phyloP scores from a whole-genome alignment of 208 protist species.

The Plasmodiophora brassicae region DNA sequence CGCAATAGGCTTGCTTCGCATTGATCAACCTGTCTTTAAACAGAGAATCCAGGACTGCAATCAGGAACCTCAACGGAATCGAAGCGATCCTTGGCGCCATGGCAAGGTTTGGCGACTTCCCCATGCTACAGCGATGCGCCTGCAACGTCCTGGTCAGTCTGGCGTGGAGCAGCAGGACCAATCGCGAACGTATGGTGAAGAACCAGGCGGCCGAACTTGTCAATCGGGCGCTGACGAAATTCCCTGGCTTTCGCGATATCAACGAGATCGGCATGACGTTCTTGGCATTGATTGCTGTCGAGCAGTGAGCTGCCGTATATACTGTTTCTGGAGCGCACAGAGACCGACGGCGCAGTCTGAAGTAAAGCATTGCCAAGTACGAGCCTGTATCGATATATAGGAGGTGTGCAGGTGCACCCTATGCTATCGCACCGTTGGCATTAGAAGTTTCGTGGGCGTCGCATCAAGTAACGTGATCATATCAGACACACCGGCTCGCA shows the following conservation, averaged over 20 bases:
- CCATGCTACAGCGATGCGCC: conserved; percentile 3
- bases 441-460: too few species aligned
- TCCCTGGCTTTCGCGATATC: neutral
- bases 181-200: neutral
- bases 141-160: conserved; percentile 16
- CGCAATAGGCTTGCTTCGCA: conserved; percentile 9
- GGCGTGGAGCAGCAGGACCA: neutral
- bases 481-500: too few species aligned
- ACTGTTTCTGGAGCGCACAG: too few species aligned
- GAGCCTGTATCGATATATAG: too few species aligned
- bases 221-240: neutral
- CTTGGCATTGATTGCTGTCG: neutral
- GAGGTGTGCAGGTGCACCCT: too few species aligned
- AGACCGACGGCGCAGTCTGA: too few species aligned
- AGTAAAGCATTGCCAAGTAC: too few species aligned
- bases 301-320: too few species aligned
- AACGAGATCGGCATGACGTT: neutral
- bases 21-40: conserved; percentile 17
- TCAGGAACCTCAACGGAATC: neutral
- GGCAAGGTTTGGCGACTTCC: neutral
- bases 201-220: neutral
- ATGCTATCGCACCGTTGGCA: too few species aligned
- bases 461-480: too few species aligned
- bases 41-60: neutral
- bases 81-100: conserved; percentile 1